phyloP scores from a whole-genome alignment of 164 flowering plant genomes.

The Annona squamosa region DNA sequence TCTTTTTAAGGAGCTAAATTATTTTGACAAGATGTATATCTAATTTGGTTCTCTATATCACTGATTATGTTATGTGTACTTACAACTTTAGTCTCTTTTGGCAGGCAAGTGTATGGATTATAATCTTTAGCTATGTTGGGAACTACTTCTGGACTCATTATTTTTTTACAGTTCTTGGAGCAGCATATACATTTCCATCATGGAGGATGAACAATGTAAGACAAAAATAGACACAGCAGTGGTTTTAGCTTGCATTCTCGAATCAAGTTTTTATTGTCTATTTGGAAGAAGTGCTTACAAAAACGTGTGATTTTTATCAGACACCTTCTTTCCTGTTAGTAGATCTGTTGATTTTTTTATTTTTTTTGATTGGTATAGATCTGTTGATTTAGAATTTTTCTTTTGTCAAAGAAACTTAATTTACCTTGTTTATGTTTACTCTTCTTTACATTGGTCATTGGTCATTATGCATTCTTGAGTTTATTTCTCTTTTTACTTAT shows the following conservation, averaged over 20 bases:
- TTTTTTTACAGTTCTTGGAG: constrained; percentile 97
- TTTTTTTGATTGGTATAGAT: not conserved
- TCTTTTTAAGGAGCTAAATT: not conserved
- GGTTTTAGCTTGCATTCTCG: not conserved
- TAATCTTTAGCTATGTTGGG: constrained; percentile 92
- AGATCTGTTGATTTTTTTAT: not conserved
- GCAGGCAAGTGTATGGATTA: constrained; percentile 94
- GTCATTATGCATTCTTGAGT: not conserved
- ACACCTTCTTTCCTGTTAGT: too few species aligned
- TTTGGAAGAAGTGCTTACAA: not conserved
- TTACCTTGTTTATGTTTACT: not conserved
- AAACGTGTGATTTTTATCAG: not conserved
- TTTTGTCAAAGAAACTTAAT: not conserved
- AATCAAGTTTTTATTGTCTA: not conserved
- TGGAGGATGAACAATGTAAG: constrained; percentile 98
- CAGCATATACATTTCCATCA: constrained; percentile 95
- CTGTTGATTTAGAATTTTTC: not conserved
- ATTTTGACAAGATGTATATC: too few species aligned
- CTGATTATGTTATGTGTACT: not conserved
- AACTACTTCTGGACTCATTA: constrained; percentile 99
- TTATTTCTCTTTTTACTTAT: not conserved
- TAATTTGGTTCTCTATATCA: not conserved
- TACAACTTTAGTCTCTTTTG: constrained; percentile 6
- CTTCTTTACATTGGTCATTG: not conserved
- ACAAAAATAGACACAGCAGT: not conserved